Conservation (phyloP, 2,329 filamentous ascomycete genomes). For the Alternaria brassicicola region DNA sequence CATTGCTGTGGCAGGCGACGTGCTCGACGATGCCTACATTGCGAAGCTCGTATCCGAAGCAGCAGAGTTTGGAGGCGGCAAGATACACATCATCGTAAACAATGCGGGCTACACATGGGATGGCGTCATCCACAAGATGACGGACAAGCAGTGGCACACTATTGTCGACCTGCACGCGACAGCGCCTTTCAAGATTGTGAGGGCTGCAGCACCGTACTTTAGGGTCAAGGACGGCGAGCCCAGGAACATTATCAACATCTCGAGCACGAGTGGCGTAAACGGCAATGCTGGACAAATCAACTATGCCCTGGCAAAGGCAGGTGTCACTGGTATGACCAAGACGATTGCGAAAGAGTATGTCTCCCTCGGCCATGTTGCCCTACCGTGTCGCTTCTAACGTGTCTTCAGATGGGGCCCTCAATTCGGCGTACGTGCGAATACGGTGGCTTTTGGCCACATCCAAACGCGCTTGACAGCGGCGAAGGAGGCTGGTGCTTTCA, state of each 20-base stretch:
- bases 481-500: constrained; percentile 83
- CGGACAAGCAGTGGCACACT: constrained; percentile 88
- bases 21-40: constrained; percentile 74
- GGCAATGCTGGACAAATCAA: constrained; percentile 93
- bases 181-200: constrained; percentile 80
- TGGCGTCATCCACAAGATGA: constrained; percentile 90
- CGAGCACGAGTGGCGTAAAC: constrained; percentile 78
- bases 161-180: constrained; percentile 84
- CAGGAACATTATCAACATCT: constrained; percentile 82
- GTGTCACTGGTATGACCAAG: constrained; percentile 81
- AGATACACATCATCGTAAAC: constrained; percentile 90
- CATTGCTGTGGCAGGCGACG: constrained; percentile 76
- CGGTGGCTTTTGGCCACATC: constrained; percentile 83
- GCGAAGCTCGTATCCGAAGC: constrained; percentile 73
- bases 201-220: constrained; percentile 84
- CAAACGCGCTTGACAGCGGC: constrained; percentile 79
- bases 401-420: constrained; percentile 71
- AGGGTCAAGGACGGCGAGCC: constrained; percentile 82
- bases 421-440: constrained; percentile 83
- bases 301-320: constrained; percentile 85
- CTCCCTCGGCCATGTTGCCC: background rate
- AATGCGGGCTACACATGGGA: constrained; percentile 95
- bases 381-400: constrained; percentile 3
- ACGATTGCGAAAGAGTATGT: constrained; percentile 79
- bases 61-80: constrained; percentile 80